These are phyloP conservation scores for Amylocarpus encephaloides DNA, from an alignment of 2,329 filamentous ascomycete species.

Conservation along the genomic window DNA sequence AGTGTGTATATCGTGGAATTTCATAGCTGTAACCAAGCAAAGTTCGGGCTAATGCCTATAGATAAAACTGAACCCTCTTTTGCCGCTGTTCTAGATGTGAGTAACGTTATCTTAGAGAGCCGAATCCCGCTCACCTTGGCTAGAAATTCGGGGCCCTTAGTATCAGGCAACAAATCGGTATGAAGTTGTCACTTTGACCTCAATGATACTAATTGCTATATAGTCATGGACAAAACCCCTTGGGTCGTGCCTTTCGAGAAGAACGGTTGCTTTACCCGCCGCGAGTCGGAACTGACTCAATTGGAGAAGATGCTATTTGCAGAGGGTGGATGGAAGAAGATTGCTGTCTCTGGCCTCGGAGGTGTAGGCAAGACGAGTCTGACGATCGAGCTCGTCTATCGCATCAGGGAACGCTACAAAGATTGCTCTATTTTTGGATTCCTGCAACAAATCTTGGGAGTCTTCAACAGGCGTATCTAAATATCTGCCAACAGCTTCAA, in stretches of 20 bases:
- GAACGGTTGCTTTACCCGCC: background rate
- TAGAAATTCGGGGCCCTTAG: background rate
- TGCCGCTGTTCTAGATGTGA: background rate
- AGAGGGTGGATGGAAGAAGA: background rate
- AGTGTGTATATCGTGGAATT: constrained; percentile 1
- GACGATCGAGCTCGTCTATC: background rate
- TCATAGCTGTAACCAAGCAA: background rate
- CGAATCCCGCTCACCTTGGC: background rate
- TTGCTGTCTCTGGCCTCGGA: background rate
- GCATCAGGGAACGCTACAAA: background rate
- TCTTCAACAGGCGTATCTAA: background rate
- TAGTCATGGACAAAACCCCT: background rate
- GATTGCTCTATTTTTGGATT: constrained; percentile 1
- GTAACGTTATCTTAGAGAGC: background rate
- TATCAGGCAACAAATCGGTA: constrained; percentile 20
- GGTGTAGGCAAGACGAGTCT: constrained; percentile 1
- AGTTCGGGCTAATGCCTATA: background rate
- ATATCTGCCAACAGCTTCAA: background rate
- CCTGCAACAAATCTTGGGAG: background rate
- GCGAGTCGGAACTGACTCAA: background rate
- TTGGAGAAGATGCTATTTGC: background rate
- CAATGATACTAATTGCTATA: no score
- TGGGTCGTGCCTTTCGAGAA: background rate
- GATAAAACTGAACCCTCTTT: background rate
- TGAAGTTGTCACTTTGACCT: constrained; percentile 1